phyloP scores from a whole-genome alignment of 2,329 filamentous ascomycete genomes.

The Ceratocystiopsis brevicomis region DNA sequence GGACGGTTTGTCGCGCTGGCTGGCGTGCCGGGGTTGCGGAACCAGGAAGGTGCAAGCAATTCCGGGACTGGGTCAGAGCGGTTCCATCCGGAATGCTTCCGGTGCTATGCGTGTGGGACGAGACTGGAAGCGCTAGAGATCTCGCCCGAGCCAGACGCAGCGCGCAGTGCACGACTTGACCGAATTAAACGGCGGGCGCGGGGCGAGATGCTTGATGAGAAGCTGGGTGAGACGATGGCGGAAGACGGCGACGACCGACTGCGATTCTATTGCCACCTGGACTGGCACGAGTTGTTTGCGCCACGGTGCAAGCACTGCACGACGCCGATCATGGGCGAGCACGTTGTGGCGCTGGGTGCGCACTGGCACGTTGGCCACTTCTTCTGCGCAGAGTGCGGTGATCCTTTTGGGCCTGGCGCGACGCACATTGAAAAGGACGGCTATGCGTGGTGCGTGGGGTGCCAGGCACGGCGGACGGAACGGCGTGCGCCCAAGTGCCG shows the following conservation, averaged over 20 bases:
- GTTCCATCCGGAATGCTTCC: conserved; percentile 88
- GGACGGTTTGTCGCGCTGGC: conserved; percentile 76
- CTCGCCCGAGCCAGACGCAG: conserved; percentile 68
- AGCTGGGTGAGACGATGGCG: conserved; percentile 41
- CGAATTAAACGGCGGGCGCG: conserved; percentile 45
- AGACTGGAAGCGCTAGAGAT: conserved; percentile 89
- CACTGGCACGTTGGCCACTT: conserved; percentile 97
- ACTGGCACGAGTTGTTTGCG: conserved; percentile 89
- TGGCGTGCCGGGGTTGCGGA: conserved; percentile 25
- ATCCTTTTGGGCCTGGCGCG: conserved; percentile 62
- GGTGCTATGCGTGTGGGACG: conserved; percentile 72
- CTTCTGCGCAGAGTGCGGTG: conserved; percentile 96
- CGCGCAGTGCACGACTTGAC: conserved; percentile 51
- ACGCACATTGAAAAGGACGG: conserved; percentile 84
- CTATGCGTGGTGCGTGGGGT: conserved; percentile 89
- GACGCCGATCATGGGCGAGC: conserved; percentile 89
- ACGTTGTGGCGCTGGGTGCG: conserved; percentile 80
- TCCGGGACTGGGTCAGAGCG: conserved; percentile 27
- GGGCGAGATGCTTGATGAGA: conserved; percentile 41
- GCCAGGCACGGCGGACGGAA: conserved; percentile 82
- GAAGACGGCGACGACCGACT: conserved; percentile 56
- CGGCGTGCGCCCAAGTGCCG: conserved; percentile 74
- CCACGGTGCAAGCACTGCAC: conserved; percentile 91
- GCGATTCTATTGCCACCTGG: conserved; percentile 93
- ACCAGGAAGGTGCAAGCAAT: neutral